Base-by-base conservation (phyloP, 139 green algal genomes). In the Tetratostichococcus sp. region DNA sequence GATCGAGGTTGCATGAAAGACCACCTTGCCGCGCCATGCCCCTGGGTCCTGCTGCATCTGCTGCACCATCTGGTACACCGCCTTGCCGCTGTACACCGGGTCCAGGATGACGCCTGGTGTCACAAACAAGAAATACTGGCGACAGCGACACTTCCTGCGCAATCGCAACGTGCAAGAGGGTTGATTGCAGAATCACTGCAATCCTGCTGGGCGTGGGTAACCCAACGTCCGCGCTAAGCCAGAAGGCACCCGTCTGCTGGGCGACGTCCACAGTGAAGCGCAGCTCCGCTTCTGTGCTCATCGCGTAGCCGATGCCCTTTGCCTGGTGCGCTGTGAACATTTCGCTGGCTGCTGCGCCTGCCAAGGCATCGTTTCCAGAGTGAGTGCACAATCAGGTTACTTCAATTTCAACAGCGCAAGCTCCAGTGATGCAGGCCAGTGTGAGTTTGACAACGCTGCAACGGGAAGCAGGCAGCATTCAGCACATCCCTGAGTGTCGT, bases 81-180 rank as follows among this genome's bases (percentile, higher is more conserved):
- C 94, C 79, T 98, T 98, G 71, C 94, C 93, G 4, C 84, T 91
- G 82, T 98, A 98, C 50, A 97, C 93, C 1, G 94, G 94, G 82
- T 98, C 94, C 31, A 97, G 73, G 0, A 86, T 42, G 21, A 86
- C 34, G 39, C 73, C 72, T 77, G 72, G n/a, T n/a, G n/a, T n/a
- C n/a, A 62, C 39, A 50, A 14, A 50, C 39, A 62, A 23, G 14
- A 23, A 26, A 8, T 17, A 8, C 2, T 62, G n/a, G n/a, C n/a
- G n/a, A n/a, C n/a, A n/a, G n/a, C n/a, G n/a, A n/a, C n/a, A n/a
- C n/a, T n/a, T n/a, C n/a, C n/a, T n/a, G n/a, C n/a, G n/a, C n/a
- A n/a, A n/a, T n/a, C n/a, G n/a, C n/a, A n/a, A n/a, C n/a, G n/a
- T n/a, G n/a, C n/a, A n/a, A n/a, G n/a, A n/a, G n/a, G n/a, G n/a